Evolutionary conservation across 352 stramenopile species (phyloP).

Genomic region (Phytophthora europaea): DNA sequence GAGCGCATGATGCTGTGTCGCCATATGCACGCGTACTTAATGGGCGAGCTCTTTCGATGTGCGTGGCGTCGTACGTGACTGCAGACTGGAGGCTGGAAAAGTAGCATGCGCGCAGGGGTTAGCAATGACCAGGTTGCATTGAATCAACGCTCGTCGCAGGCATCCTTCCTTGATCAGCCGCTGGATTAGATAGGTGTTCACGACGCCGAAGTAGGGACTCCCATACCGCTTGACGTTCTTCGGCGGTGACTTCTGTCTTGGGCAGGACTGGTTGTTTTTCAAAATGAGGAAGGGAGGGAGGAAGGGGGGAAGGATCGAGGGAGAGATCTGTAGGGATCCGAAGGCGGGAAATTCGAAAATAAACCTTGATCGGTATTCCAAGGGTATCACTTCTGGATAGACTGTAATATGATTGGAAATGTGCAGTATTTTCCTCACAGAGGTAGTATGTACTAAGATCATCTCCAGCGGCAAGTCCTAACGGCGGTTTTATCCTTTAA

Average conservation of each 20-base stretch:
- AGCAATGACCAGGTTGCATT: too few relatives aligned
- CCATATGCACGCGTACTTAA: neutral
- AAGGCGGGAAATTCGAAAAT: neutral
- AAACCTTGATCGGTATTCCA: neutral
- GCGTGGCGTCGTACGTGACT: neutral
- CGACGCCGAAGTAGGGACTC: too few relatives aligned
- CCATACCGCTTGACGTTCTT: too few relatives aligned
- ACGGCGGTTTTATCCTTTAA: too few relatives aligned
- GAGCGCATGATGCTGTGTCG: neutral
- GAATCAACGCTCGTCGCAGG: too few relatives aligned
- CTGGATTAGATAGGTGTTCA: too few relatives aligned
- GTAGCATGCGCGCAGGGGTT: too few relatives aligned
- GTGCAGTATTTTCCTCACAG: neutral
- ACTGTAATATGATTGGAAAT: neutral
- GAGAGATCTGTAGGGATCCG: neutral
- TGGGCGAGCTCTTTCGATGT: neutral
- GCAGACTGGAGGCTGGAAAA: neutral
- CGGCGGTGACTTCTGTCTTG: too few relatives aligned
- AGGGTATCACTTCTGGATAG: neutral
- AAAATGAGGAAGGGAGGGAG: neutral
- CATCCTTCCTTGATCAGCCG: too few relatives aligned
- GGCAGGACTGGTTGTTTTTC: too few relatives aligned
- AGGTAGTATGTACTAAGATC: neutral
- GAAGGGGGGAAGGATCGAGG: too few relatives aligned
- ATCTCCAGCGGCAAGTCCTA: too few relatives aligned